Evolutionary conservation across 2,329 filamentous ascomycete species (phyloP), one percentile per base, ranked within the genome.

Genomic region (Geoglossum cookeanum): DNA sequence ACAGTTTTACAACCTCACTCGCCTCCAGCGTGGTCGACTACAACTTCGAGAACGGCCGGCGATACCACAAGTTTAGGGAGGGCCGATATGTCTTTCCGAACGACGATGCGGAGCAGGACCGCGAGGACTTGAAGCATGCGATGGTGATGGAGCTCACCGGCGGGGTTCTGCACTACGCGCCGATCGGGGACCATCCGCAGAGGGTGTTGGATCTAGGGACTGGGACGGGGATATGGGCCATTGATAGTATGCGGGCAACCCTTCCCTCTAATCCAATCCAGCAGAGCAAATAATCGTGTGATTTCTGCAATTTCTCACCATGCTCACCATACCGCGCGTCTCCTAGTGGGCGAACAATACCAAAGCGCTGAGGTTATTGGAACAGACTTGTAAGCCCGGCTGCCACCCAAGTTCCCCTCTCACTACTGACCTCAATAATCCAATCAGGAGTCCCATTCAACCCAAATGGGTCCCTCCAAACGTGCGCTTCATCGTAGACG

Each of bases 61-160:
- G 78, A 33, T 81, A 81, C 59, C 78, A 80, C 62, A 71, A 71
- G 49, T 78, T 77, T 62, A 70, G 76, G 17, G 75, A 77, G 58
- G 77, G 76, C 4, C 63, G 65, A 9, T 81, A 81, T 62, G 75
- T 75, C 56, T 78, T 80, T 53, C 78, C 78, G 30, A 81, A 80
- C 57, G 78, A 81, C 59, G 78, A 80, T 54, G 67, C 73, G 4
- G 78, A 81, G 66, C 77, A 80, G 63, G 77, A 80, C 60, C 68
- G 77, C 42, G 74, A 79, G 61, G 76, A 80, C 55, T 73, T 80
- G 71, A 78, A 77, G 62, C 77, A 79, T 53, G 49, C 49, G 8
- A 53, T 53, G 49, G 32, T 53, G 11, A 53, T 53, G 49, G 49
- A 53, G 22, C 22, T 53, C 6, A 8, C 6, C 9, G 52, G 39